Evolutionary conservation across 306 rosid genomes (phyloP).

Genomic region (cucumber (Cucumis sativus)): DNA sequence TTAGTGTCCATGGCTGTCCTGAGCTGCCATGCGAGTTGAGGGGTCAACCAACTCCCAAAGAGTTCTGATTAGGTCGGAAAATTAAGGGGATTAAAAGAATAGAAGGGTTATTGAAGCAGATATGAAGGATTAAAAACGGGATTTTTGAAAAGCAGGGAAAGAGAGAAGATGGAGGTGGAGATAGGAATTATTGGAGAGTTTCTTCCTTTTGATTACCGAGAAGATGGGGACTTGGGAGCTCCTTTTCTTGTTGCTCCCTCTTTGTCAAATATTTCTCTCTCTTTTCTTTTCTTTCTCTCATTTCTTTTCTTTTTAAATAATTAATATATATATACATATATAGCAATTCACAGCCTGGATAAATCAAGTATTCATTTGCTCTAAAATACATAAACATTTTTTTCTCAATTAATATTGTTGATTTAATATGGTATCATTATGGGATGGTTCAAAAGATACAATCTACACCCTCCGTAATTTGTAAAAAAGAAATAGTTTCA

Average conservation of each 20-base stretch:
- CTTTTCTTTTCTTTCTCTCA: no score
- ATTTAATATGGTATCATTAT: no score
- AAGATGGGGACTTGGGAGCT: not conserved
- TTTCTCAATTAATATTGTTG: no score
- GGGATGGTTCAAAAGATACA: no score
- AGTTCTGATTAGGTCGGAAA: not conserved
- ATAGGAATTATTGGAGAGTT: not conserved
- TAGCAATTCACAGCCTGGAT: no score
- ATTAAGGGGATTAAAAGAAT: not conserved
- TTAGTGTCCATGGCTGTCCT: constrained; percentile 43
- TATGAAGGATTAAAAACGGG: not conserved
- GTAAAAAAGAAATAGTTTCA: no score
- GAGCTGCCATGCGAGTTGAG: constrained; percentile 3
- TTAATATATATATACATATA: no score
- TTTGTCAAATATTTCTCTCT: not conserved
- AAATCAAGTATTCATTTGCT: no score
- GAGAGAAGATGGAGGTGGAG: not conserved
- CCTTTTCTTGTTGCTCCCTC: not conserved
- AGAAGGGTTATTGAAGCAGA: not conserved
- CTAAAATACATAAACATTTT: no score
- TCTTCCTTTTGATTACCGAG: not conserved
- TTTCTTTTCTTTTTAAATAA: no score
- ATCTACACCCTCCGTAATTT: no score
- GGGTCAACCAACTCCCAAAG: not conserved
- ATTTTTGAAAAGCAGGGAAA: not conserved